Percentiles rank a stretch among this genome's conserved stretches.
Evolutionary conservation across 306 rosid genomes (phyloP).

Genomic region (Ochetophila trinervis): DNA sequence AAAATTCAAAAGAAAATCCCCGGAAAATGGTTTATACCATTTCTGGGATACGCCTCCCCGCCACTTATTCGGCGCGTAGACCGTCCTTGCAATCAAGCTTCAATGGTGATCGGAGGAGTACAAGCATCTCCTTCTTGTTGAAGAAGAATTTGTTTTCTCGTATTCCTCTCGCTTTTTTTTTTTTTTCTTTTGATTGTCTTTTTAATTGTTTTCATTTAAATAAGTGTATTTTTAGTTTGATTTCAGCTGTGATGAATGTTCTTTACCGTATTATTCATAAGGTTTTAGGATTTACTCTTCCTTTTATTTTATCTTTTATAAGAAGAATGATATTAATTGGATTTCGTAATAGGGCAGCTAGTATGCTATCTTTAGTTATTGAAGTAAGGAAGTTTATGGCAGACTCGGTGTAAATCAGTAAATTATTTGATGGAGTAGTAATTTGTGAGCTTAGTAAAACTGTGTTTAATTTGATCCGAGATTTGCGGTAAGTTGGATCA

Average conservation of each 20-base stretch:
- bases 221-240: background rate
- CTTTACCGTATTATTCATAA: background rate
- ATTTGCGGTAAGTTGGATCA: background rate
- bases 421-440: background rate
- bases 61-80: conserved; percentile 37
- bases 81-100: conserved; percentile 31
- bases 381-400: background rate
- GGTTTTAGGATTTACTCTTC: background rate
- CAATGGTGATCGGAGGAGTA: conserved; percentile 40
- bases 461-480: background rate
- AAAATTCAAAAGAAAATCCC: conserved; percentile 6
- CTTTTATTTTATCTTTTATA: background rate
- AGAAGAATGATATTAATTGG: background rate
- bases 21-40: conserved; percentile 62
- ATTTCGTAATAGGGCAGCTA: background rate
- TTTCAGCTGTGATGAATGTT: background rate
- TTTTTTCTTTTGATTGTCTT: conserved; percentile 14
- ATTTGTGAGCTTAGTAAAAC: conserved; percentile 4
- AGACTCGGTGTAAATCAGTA: background rate
- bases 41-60: conserved; percentile 70
- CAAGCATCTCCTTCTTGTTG: conserved; percentile 36
- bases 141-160: conserved; percentile 43
- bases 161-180: conserved; percentile 24
- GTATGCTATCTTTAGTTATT: background rate
- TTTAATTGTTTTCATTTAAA: background rate